These are phyloP conservation scores for Mycena amicta DNA, from an alignment of 768 basidiomycete species.

Conservation along the genomic window DNA sequence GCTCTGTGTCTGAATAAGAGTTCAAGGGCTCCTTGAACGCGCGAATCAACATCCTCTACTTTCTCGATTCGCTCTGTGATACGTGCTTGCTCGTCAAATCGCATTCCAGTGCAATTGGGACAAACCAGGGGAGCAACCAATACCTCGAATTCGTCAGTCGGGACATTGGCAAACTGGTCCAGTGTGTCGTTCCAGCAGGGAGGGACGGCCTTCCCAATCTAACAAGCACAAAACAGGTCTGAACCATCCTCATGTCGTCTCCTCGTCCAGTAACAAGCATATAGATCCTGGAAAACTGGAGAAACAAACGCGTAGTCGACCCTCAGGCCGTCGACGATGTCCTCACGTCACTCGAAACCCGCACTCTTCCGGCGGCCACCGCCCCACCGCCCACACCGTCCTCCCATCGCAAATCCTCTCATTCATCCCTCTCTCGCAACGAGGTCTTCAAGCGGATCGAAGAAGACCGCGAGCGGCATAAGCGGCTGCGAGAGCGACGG, in stretches of 20 bases:
- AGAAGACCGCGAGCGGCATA: constrained; percentile 91
- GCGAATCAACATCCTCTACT: constrained; percentile 91
- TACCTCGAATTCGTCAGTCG: constrained; percentile 79
- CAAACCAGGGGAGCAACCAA: constrained; percentile 47
- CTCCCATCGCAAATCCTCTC: constrained; percentile 24
- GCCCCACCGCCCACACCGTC: too few relatives aligned
- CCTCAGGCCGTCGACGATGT: constrained; percentile 76
- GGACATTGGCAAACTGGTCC: constrained; percentile 79
- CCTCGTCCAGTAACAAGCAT: not conserved
- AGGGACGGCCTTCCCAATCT: constrained; percentile 87
- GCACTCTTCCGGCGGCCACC: constrained; percentile 34
- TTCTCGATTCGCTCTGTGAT: constrained; percentile 87
- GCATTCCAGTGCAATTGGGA: constrained; percentile 45
- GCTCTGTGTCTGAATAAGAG: not conserved
- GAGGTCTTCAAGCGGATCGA: constrained; percentile 87
- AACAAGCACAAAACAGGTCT: constrained; percentile 83
- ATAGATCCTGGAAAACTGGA: constrained; percentile 93
- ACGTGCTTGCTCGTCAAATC: constrained; percentile 71
- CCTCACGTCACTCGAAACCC: constrained; percentile 54
- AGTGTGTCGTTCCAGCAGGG: constrained; percentile 86
- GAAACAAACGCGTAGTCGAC: constrained; percentile 81
- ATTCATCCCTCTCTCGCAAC: constrained; percentile 49
- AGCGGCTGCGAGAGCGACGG: constrained; percentile 84
- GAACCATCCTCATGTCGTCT: constrained; percentile 18
- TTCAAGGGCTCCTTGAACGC: constrained; percentile 81